Conservation (phyloP, 2,329 filamentous ascomycete species). For the Hymenoscyphus occultus region DNA sequence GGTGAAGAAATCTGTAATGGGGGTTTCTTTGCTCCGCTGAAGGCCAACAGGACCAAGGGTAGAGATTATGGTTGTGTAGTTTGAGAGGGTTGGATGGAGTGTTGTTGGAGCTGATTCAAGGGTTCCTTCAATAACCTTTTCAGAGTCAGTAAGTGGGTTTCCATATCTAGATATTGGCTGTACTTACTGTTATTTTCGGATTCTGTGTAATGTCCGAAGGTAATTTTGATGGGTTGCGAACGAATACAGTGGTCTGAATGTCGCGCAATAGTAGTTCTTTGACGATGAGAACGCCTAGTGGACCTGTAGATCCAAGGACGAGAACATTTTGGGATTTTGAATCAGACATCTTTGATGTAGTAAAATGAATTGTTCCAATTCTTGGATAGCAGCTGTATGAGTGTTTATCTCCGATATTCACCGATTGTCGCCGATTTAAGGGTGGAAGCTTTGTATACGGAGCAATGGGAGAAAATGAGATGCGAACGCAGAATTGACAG, state of each 20-base stretch:
- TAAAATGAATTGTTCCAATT: not conserved
- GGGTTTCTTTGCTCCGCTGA: not conserved
- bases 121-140: not conserved
- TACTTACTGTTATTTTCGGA: not conserved
- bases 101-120: not conserved
- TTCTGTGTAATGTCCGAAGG: not conserved
- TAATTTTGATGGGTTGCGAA: not conserved
- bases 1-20: conserved; percentile 2
- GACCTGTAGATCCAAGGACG: not conserved
- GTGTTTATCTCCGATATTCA: not conserved
- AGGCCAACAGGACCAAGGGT: not conserved
- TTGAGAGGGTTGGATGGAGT: not conserved
- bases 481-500: not conserved
- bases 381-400: not conserved
- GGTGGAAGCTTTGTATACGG: not conserved
- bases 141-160: not conserved
- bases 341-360: not conserved
- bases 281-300: conserved; percentile 1
- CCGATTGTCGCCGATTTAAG: not conserved
- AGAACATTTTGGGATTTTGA: not conserved
- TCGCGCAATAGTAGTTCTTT: not conserved
- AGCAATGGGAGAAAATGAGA: too few species aligned
- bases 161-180: not conserved
- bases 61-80: not conserved
- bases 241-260: not conserved